A percentile compares a stretch with the other conserved stretches of the same genome.
phyloP scores from a whole-genome alignment of 257 asterid species.

The Nicotiana attenuata region DNA sequence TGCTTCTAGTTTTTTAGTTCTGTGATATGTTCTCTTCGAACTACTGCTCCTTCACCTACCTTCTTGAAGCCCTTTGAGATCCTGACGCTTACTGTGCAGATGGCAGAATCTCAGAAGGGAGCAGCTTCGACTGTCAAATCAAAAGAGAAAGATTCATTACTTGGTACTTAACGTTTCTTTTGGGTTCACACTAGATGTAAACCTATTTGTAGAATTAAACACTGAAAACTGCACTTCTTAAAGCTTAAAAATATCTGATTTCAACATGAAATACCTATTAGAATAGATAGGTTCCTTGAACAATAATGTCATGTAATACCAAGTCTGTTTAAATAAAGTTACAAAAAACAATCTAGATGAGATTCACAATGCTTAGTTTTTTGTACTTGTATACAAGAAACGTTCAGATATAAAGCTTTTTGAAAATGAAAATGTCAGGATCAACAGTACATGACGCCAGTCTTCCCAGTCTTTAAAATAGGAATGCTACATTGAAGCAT shows the following conservation, averaged over 20 bases:
- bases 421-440: not conserved
- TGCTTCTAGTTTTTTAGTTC: not conserved
- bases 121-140: constrained; percentile 32
- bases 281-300: not conserved
- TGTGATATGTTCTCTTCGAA: not conserved
- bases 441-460: not conserved
- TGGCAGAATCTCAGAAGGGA: constrained; percentile 58
- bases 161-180: constrained; percentile 39
- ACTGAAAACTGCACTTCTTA: constrained; percentile 7
- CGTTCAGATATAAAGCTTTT: not conserved
- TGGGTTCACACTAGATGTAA: not conserved
- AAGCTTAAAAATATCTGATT: not conserved
- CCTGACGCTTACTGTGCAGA: constrained; percentile 17
- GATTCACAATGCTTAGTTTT: not conserved
- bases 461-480: not conserved
- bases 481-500: not conserved
- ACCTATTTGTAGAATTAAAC: not conserved
- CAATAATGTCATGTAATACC: not conserved
- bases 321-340: not conserved
- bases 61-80: not conserved
- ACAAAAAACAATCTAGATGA: not conserved
- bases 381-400: not conserved
- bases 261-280: not conserved
- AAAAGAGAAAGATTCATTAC: constrained; percentile 47
- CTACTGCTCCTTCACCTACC: not conserved